These are phyloP conservation scores for Fusarium sp. DNA, from an alignment of 2,329 filamentous ascomycete genomes.

Conservation along the genomic window DNA sequence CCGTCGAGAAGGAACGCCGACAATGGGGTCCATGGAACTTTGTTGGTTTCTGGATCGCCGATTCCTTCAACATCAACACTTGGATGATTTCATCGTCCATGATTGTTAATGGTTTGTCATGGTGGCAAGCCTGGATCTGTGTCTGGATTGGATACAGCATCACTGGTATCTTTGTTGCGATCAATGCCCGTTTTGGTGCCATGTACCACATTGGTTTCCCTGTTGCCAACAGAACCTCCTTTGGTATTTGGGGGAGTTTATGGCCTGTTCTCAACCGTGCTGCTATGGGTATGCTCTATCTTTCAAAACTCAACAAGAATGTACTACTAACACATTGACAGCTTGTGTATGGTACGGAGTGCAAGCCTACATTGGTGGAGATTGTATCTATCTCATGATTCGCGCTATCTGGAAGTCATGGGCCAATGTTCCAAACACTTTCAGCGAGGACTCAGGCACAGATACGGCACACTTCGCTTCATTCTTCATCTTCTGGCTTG, in stretches of 20 bases:
- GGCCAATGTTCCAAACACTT: slow-evolving; percentile 74
- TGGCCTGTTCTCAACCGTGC: slow-evolving; percentile 92
- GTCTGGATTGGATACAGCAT: slow-evolving; percentile 89
- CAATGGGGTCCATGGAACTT: slow-evolving; percentile 92
- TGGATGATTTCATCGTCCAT: slow-evolving; percentile 94
- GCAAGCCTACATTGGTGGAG: slow-evolving; percentile 84
- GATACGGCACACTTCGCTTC: slow-evolving; percentile 80
- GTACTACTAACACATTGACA: slow-evolving; percentile 40
- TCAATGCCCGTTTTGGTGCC: slow-evolving; percentile 86
- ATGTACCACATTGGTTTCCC: slow-evolving; percentile 92
- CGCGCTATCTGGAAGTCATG: slow-evolving; percentile 81
- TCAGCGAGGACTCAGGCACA: slow-evolving; percentile 73
- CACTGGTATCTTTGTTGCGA: slow-evolving; percentile 78
- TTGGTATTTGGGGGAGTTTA: slow-evolving; percentile 88
- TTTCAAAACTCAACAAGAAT: not conserved
- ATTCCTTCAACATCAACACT: slow-evolving; percentile 90
- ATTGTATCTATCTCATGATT: slow-evolving; percentile 91
- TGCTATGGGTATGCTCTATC: slow-evolving; percentile 69
- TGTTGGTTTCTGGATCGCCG: slow-evolving; percentile 87
- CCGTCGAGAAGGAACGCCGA: slow-evolving; percentile 81
- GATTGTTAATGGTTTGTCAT: slow-evolving; percentile 81
- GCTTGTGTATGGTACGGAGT: slow-evolving; percentile 91
- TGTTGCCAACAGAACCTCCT: slow-evolving; percentile 80
- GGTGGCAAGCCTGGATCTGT: slow-evolving; percentile 93
- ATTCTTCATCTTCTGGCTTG: slow-evolving; percentile 89